Evolutionary conservation across 805 yeast genomes (phyloP).

Genomic region (Scheffersomyces stipitis): DNA sequence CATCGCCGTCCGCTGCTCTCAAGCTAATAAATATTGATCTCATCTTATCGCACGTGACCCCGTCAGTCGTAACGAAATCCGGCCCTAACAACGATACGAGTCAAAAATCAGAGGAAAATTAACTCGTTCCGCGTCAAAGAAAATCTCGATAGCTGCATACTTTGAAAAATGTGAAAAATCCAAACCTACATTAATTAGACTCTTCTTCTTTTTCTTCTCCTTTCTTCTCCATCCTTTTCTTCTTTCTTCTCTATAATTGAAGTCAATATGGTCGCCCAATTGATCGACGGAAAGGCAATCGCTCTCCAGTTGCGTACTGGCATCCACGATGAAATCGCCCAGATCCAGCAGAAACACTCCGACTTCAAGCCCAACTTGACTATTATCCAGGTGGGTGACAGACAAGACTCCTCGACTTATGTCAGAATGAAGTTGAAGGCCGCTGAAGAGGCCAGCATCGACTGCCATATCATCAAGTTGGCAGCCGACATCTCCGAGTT

Average conservation of each 20-base stretch:
- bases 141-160: no score
- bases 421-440: conserved; percentile 80
- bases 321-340: conserved; percentile 40
- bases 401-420: conserved; percentile 80
- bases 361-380: conserved; percentile 64
- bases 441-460: conserved; percentile 66
- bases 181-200: conserved; percentile 1
- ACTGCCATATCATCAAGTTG: conserved; percentile 58
- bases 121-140: no score
- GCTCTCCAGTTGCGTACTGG: conserved; percentile 39
- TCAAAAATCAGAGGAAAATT: no score
- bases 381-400: conserved; percentile 73
- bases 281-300: conserved; percentile 47
- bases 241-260: no score
- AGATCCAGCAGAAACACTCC: conserved; percentile 45
- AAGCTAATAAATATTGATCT: no score
- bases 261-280: conserved; percentile 30
- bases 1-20: no score
- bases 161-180: neutral
- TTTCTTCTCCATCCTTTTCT: neutral
- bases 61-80: no score
- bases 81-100: no score
- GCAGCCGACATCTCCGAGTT: conserved; percentile 57
- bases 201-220: conserved; percentile 3
- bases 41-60: no score